Percentiles rank a stretch among this genome's conserved stretches.
phyloP scores from a whole-genome alignment of 495 filamentous ascomycete species.

The Daldinia bambusicola region DNA sequence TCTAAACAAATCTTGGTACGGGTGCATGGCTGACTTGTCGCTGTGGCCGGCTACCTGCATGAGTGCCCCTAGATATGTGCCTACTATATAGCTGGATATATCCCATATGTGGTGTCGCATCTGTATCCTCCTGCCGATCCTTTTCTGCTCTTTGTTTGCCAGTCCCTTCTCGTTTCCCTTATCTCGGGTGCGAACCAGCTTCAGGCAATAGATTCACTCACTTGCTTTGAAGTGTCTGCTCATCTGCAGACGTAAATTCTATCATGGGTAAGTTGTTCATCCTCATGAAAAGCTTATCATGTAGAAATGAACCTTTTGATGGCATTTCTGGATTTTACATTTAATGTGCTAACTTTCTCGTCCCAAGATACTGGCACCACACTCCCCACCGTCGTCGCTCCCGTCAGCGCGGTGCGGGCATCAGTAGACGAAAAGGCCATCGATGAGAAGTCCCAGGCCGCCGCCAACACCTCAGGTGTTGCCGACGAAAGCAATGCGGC shows the following conservation, averaged over 20 bases:
- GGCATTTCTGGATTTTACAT: neutral
- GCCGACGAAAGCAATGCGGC: conserved; percentile 45
- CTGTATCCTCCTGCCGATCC: conserved; percentile 10
- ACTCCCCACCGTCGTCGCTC: conserved; percentile 37
- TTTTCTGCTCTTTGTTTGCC: conserved; percentile 8
- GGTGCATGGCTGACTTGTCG: neutral
- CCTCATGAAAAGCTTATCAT: neutral
- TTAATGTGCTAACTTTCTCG: conserved; percentile 17
- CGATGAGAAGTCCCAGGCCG: conserved; percentile 22
- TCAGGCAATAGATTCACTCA: conserved; percentile 19
- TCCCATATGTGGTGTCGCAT: conserved; percentile 24
- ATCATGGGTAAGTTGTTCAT: conserved; percentile 36
- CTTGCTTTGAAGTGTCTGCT: conserved; percentile 24
- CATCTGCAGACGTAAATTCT: conserved; percentile 18
- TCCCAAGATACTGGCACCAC: conserved; percentile 41
- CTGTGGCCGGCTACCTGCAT: conserved; percentile 14
- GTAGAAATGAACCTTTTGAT: neutral
- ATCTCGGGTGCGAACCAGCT: conserved; percentile 29
- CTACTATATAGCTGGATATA: conserved; percentile 12
- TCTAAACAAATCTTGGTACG: conserved; percentile 16
- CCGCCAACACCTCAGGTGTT: conserved; percentile 1
- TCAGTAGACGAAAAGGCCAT: conserved; percentile 41
- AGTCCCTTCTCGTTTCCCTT: conserved; percentile 23
- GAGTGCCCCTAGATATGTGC: neutral
- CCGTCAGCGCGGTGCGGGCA: conserved; percentile 42